Evolutionary conservation across 306 rosid genomes (phyloP).

Genomic region (Vigna nakashimae): DNA sequence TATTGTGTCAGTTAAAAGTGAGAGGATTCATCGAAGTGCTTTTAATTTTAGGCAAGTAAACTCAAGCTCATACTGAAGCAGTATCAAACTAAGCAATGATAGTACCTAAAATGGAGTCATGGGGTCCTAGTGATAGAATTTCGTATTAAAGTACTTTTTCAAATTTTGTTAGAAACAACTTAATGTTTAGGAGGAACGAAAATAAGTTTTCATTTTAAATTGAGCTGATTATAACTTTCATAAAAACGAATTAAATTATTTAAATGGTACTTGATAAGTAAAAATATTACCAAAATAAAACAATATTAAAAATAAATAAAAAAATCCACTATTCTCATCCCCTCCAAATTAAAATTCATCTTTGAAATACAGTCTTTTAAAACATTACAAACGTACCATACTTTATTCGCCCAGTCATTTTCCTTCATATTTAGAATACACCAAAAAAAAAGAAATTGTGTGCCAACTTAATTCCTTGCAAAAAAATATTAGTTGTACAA

Average conservation of each 20-base stretch:
- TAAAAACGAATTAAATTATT: neutral
- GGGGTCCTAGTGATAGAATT: too few relatives aligned
- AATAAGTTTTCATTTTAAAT: neutral
- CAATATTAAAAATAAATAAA: neutral
- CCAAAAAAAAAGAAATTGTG: neutral
- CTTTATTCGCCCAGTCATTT: neutral
- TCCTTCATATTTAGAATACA: neutral
- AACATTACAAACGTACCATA: too few relatives aligned
- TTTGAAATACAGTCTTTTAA: neutral
- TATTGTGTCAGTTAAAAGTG: neutral
- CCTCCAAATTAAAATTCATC: neutral
- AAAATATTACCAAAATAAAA: neutral
- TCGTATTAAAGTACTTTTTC: neutral
- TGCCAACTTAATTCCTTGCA: neutral
- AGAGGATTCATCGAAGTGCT: neutral
- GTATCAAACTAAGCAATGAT: too few relatives aligned
- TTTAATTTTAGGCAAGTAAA: neutral
- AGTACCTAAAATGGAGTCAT: too few relatives aligned
- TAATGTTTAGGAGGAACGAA: neutral
- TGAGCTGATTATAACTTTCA: neutral
- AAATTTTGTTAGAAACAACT: neutral
- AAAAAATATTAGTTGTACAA: neutral
- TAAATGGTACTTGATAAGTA: neutral
- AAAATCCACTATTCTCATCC: neutral
- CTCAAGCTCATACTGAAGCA: too few relatives aligned